These are phyloP conservation scores for Pseudozyma sp. DNA, from an alignment of 1,284 basidiomycete genomes.

Conservation along the genomic window DNA sequence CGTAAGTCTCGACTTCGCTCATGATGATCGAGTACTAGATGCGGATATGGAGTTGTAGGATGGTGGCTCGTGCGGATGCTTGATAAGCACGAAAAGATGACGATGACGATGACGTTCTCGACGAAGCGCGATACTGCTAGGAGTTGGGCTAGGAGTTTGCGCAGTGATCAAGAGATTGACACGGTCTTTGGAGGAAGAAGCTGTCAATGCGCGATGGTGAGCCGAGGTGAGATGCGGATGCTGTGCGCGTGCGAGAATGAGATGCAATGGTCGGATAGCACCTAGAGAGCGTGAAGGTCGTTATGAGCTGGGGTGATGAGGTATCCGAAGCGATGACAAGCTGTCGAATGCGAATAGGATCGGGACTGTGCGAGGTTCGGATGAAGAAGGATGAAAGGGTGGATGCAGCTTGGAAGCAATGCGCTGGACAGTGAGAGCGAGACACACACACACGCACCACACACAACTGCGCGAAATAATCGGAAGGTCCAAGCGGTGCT, in stretches of 20 bases:
- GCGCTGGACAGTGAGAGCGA: neutral
- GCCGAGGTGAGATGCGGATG: no score
- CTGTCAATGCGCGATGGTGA: no score
- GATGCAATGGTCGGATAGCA: neutral
- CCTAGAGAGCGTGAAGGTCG: neutral
- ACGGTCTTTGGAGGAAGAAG: no score
- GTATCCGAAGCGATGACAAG: conserved; percentile 14
- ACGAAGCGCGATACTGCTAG: no score
- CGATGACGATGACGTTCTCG: neutral
- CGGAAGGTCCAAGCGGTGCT: conserved; percentile 24
- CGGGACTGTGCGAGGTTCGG: conserved; percentile 17
- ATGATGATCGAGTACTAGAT: conserved; percentile 11
- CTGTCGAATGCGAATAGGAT: neutral
- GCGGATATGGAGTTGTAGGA: neutral
- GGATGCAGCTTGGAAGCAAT: conserved; percentile 17
- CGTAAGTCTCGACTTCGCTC: conserved; percentile 25
- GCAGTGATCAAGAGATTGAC: no score
- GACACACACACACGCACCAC: neutral
- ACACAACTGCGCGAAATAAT: neutral
- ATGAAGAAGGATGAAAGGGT: conserved; percentile 13
- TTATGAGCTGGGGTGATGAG: neutral
- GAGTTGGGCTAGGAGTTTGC: no score
- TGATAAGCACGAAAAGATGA: neutral
- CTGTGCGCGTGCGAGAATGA: no score
- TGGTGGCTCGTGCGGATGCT: neutral